These are phyloP conservation scores for Cercophora samala DNA, from an alignment of 495 filamentous ascomycete genomes.

Conservation along the genomic window DNA sequence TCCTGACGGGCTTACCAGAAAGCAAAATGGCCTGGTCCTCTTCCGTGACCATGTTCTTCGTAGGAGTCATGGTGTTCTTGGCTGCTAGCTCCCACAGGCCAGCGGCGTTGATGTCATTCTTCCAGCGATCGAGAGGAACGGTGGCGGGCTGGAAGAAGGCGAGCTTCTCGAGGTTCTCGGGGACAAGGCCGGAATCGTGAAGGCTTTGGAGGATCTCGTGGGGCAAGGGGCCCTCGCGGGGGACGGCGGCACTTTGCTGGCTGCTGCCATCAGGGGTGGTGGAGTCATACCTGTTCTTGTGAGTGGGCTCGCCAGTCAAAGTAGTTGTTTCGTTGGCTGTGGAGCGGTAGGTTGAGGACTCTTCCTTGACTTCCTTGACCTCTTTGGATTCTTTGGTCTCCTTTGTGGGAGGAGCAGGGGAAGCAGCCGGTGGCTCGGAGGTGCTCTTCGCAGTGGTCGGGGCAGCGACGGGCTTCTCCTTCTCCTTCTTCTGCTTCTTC, in stretches of 20 bases:
- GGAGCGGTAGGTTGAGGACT: constrained; percentile 32
- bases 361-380: constrained; percentile 34
- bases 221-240: constrained; percentile 34
- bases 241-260: constrained; percentile 8
- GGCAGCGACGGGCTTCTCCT: constrained; percentile 33
- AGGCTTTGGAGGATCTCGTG: constrained; percentile 37
- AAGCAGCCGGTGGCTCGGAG: constrained; percentile 29
- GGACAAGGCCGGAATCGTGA: constrained; percentile 23
- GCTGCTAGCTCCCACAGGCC: constrained; percentile 13
- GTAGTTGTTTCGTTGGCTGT: constrained; percentile 36
- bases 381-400: constrained; percentile 29
- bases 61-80: constrained; percentile 30
- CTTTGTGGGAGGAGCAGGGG: constrained; percentile 34
- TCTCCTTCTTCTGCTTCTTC: constrained; percentile 85
- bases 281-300: constrained; percentile 18
- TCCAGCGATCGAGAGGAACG: constrained; percentile 22
- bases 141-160: constrained; percentile 36
- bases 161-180: constrained; percentile 29
- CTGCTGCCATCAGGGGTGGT: constrained; percentile 17
- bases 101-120: constrained; percentile 18
- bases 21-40: constrained; percentile 49
- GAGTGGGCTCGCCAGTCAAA: constrained; percentile 29
- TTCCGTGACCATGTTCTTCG: constrained; percentile 49
- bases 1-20: constrained; percentile 49
- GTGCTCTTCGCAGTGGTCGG: constrained; percentile 39